Base-by-base conservation (phyloP, 371 early-diverging fungal species). In the Amoeboaphelidium occidentale region DNA sequence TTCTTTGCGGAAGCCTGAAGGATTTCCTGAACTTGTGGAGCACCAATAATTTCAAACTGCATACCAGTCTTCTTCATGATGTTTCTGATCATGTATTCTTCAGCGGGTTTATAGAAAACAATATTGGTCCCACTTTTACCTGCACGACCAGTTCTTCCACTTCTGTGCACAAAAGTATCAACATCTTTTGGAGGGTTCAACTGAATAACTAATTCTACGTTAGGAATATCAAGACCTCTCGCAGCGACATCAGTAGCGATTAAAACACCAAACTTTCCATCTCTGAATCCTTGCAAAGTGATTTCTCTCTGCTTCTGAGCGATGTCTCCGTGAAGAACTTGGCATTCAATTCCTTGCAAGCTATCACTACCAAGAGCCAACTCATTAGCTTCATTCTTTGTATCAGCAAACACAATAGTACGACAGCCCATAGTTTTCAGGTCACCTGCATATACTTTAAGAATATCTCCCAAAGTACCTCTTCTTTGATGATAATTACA, bases 101-200 rank as follows among this genome's bases (percentile, higher is more conserved):
- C 84, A 27, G 68, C 66, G 24, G 81, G 76, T 57, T 85, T 87
- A 67, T 72, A 88, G 63, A 90, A 84, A 24, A 85, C 88, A 27
- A 94, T 78, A 58, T 89, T 85, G 13, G 75, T 73, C 49, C 98
- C 97, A 26, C 69, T 68, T 45, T 79, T 77, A 23, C 92, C 92
- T 10, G 89, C 92, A 65, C 94, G 83, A 27, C 92, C 98, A 0
- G 97, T 96, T 63, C 98, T 79, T n/a, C 98, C 98, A 3, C 84
- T 80, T 41, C 98, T 76, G 68, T 97, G 97, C 32, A 94, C 83
- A 63, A 89, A 97, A 43, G 84, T 76, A 23, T 32, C 47, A 24
- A 76, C 72, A 65, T 92, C 86, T 55, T 74, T 69, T 49, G 97
- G 94, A 27, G 93, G 84, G 58, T 94, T 90, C 56, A 81, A 84